Percentiles rank a stretch among this genome's conserved stretches.
Conservation (phyloP, 2,329 filamentous ascomycete species). For the Neopestalotiopsis sp. region DNA sequence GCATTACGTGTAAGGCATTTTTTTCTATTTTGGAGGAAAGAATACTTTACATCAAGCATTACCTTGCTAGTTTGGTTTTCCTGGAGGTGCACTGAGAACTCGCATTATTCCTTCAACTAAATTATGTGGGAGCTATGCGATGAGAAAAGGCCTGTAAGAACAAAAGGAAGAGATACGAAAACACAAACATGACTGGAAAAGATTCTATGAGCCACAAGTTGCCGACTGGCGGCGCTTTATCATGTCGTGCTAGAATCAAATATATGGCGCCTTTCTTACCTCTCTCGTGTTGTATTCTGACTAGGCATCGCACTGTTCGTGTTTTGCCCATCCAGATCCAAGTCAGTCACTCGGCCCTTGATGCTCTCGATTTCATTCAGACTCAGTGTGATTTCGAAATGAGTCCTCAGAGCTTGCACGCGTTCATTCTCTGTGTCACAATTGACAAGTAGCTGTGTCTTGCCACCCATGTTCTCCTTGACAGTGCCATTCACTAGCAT, state of each 20-base stretch:
- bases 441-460: slow-evolving; percentile 50
- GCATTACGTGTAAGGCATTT: not conserved
- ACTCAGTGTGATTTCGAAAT: slow-evolving; percentile 24
- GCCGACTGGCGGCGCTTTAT: no score
- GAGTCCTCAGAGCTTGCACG: slow-evolving; percentile 24
- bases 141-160: no score
- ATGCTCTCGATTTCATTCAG: slow-evolving; percentile 44
- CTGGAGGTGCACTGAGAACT: no score
- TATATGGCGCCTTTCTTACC: not conserved
- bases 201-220: no score
- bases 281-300: not conserved
- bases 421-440: slow-evolving; percentile 50
- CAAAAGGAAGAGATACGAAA: no score
- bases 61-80: no score
- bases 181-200: no score
- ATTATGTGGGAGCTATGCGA: no score
- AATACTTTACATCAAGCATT: no score
- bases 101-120: no score
- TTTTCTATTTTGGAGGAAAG: not conserved
- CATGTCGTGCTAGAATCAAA: not conserved
- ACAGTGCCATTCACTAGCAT: slow-evolving; percentile 56
- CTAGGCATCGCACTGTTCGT: not conserved
- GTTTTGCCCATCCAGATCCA: slow-evolving; percentile 1
- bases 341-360: slow-evolving; percentile 50
- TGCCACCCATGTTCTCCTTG: slow-evolving; percentile 58